phyloP scores from a whole-genome alignment of 257 asterid genomes.

The Mentha longifolia region DNA sequence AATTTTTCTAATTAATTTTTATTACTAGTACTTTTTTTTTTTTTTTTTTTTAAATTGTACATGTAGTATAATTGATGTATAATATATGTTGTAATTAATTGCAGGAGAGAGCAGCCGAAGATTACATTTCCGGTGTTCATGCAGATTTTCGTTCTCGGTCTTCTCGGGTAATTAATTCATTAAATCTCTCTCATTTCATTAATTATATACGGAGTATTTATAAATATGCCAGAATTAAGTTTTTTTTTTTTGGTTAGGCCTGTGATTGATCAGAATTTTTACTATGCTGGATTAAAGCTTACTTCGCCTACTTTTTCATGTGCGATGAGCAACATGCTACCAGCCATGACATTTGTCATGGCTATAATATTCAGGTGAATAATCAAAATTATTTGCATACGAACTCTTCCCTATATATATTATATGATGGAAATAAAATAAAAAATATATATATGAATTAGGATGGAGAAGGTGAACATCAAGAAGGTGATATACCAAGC shows the following conservation, averaged over 20 bases:
- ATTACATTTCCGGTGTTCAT: constrained; percentile 77
- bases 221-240: neutral
- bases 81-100: neutral
- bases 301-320: constrained; percentile 90
- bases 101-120: constrained; percentile 86
- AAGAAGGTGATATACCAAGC: constrained; percentile 78
- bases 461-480: constrained; percentile 84
- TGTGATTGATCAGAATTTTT: constrained; percentile 85
- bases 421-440: neutral
- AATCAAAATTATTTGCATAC: too few relatives aligned
- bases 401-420: too few relatives aligned
- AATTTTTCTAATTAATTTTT: too few relatives aligned
- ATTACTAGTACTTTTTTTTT: too few relatives aligned
- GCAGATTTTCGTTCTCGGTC: constrained; percentile 84
- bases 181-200: neutral
- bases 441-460: neutral
- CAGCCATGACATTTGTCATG: constrained; percentile 82
- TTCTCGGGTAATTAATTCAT: constrained; percentile 62
- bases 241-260: constrained; percentile 52
- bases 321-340: constrained; percentile 87
- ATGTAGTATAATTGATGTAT: too few relatives aligned
- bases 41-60: neutral
- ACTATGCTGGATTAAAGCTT: constrained; percentile 75
- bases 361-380: constrained; percentile 70
- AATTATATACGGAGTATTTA: neutral